A percentile compares a stretch with the other conserved stretches of the same genome.
These are phyloP conservation scores for Aspergillus terreus DNA, from an alignment of 2,329 filamentous ascomycete genomes.

Conservation along the genomic window DNA sequence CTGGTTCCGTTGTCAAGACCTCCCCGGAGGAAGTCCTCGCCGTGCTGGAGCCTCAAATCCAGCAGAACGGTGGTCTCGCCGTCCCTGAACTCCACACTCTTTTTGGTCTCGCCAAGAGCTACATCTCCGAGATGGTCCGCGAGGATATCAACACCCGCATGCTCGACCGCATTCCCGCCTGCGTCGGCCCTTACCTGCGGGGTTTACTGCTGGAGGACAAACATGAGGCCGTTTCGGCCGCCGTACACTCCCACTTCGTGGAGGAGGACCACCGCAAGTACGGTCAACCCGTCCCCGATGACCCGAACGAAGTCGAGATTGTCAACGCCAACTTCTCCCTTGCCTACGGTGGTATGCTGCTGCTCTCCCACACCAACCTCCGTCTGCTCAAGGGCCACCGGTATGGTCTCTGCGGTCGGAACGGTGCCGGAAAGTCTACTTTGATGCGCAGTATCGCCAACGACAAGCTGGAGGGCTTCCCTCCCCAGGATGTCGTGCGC, in stretches of 20 bases:
- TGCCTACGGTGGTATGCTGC: conserved; percentile 94
- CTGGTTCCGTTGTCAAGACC: conserved; percentile 59
- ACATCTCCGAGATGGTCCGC: conserved; percentile 78
- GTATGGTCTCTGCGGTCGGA: conserved; percentile 94
- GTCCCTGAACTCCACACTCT: conserved; percentile 59
- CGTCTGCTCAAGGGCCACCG: conserved; percentile 93
- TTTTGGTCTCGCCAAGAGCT: conserved; percentile 66
- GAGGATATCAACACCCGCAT: conserved; percentile 84
- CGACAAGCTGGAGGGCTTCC: conserved; percentile 96
- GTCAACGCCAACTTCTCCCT: conserved; percentile 98
- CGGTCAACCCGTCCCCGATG: conserved; percentile 78
- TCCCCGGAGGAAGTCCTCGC: conserved; percentile 67
- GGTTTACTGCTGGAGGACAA: conserved; percentile 62
- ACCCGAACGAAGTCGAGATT: conserved; percentile 90
- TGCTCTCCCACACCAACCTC: conserved; percentile 93
- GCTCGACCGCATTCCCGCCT: conserved; percentile 65
- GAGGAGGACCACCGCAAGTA: conserved; percentile 85
- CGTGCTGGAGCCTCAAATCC: conserved; percentile 71
- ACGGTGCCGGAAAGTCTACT: conserved; percentile 98
- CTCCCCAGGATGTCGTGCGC: conserved; percentile 82
- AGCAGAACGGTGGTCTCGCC: conserved; percentile 62
- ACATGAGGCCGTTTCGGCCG: conserved; percentile 64
- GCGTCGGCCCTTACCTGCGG: conserved; percentile 71
- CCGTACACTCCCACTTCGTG: conserved; percentile 73
- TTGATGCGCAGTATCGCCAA: conserved; percentile 95